Conservation (phyloP, 2,329 filamentous ascomycete species). For the Pseudogymnoascus sp. region DNA sequence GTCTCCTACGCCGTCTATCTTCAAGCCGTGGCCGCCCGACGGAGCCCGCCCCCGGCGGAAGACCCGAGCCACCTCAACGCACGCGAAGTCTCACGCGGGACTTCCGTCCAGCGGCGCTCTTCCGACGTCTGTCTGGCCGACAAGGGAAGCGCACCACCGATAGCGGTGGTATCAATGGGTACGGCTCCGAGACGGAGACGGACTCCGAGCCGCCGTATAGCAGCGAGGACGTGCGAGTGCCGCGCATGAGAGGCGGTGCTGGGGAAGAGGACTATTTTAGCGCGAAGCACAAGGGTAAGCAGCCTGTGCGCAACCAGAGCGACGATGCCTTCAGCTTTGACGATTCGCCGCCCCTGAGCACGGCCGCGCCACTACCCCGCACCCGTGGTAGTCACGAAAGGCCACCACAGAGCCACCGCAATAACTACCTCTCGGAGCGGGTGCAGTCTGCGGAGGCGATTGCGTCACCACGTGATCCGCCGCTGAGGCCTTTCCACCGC, state of each 20-base stretch:
- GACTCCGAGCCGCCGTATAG: constrained; percentile 23
- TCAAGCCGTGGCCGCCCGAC: constrained; percentile 10
- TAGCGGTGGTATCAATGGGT: constrained; percentile 50
- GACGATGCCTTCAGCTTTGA: not conserved
- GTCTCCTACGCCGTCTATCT: constrained; percentile 10
- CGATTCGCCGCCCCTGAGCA: not conserved
- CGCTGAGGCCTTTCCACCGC: constrained; percentile 47
- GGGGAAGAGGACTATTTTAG: constrained; percentile 49
- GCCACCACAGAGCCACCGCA: not conserved
- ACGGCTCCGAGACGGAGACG: constrained; percentile 41
- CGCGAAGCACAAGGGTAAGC: not conserved
- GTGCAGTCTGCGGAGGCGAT: not conserved
- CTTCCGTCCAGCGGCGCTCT: constrained; percentile 36
- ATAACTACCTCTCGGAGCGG: not conserved
- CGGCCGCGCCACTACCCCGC: not conserved
- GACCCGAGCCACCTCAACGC: constrained; percentile 40
- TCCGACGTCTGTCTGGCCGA: constrained; percentile 41
- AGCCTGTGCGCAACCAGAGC: not conserved
- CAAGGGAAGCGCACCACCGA: constrained; percentile 30
- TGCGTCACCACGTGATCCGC: constrained; percentile 10
- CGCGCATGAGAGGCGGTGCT: constrained; percentile 34
- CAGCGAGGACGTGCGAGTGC: constrained; percentile 18
- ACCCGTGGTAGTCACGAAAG: not conserved
- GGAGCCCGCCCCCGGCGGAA: constrained; percentile 33
- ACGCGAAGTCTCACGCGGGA: constrained; percentile 56